Conservation (phyloP, 2,329 filamentous ascomycete species). For the Trichoderma sp. region DNA sequence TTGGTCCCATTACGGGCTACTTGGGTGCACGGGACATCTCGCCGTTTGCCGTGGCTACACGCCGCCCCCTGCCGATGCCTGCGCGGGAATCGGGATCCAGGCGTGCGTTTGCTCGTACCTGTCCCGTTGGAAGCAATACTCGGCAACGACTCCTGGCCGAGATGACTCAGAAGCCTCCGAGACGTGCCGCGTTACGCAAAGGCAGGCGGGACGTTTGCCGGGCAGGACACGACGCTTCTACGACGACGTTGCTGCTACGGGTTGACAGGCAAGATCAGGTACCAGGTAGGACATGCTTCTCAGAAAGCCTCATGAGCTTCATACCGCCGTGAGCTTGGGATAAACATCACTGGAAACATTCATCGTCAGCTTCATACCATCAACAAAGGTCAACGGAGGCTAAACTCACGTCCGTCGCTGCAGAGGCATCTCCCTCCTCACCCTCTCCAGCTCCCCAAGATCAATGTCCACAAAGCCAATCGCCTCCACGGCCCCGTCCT, state of each 20-base stretch:
- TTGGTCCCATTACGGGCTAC: no score
- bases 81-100: no score
- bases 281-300: not conserved
- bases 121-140: not conserved
- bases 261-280: no score
- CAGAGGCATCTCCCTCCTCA: conserved; percentile 57
- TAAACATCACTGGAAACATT: conserved; percentile 19
- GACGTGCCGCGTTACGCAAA: conserved; percentile 2
- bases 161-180: not conserved
- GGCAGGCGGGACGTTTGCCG: not conserved
- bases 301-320: not conserved
- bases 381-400: conserved; percentile 1
- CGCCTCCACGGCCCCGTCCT: conserved; percentile 48
- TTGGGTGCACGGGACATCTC: no score
- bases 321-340: conserved; percentile 16
- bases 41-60: no score
- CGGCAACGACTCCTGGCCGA: not conserved
- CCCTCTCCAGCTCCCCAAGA: conserved; percentile 48
- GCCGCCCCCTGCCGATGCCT: no score
- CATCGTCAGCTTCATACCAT: not conserved
- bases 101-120: no score
- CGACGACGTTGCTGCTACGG: not conserved
- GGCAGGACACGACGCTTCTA: not conserved
- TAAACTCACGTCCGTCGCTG: conserved; percentile 53
- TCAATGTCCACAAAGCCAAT: conserved; percentile 61